A percentile compares a stretch with the other conserved stretches of the same genome.
Evolutionary conservation across 2,329 filamentous ascomycete genomes (phyloP).

Genomic region (Leptoxyphium fumago): DNA sequence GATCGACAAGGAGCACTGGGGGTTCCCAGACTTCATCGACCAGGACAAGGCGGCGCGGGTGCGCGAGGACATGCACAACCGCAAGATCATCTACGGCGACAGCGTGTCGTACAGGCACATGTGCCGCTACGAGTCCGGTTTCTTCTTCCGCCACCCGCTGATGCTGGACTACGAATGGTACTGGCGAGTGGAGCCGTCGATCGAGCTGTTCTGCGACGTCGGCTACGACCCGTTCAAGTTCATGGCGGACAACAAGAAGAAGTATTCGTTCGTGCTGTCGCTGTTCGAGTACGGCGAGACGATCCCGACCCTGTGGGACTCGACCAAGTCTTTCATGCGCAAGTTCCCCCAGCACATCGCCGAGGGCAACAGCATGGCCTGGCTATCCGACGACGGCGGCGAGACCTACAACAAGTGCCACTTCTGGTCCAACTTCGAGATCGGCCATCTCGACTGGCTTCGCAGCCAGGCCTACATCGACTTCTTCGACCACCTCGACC

Average conservation of each 20-base stretch:
- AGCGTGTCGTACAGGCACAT: constrained; percentile 96
- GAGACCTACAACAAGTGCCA: constrained; percentile 95
- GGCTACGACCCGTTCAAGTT: constrained; percentile 91
- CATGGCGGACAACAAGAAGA: constrained; percentile 94
- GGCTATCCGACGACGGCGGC: constrained; percentile 81
- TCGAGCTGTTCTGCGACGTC: constrained; percentile 93
- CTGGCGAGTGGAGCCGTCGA: constrained; percentile 95
- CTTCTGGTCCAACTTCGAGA: constrained; percentile 99
- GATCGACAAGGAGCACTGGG: constrained; percentile 90
- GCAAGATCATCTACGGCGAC: constrained; percentile 97
- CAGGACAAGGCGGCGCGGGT: constrained; percentile 83
- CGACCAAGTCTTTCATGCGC: constrained; percentile 84
- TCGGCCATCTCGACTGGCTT: constrained; percentile 87
- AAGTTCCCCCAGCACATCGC: constrained; percentile 78
- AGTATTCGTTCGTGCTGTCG: constrained; percentile 93
- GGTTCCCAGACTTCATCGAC: constrained; percentile 89
- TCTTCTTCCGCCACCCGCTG: constrained; percentile 91
- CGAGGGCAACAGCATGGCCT: constrained; percentile 73
- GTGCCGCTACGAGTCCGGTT: constrained; percentile 97
- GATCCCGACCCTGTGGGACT: constrained; percentile 91
- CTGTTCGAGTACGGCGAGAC: constrained; percentile 95
- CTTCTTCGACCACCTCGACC: constrained; percentile 78
- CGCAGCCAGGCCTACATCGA: constrained; percentile 78
- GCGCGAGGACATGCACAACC: constrained; percentile 82
- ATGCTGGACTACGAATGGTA: constrained; percentile 98